These are phyloP conservation scores for Purpureocillium takamizusanense DNA, from an alignment of 2,329 filamentous ascomycete species.

Conservation along the genomic window DNA sequence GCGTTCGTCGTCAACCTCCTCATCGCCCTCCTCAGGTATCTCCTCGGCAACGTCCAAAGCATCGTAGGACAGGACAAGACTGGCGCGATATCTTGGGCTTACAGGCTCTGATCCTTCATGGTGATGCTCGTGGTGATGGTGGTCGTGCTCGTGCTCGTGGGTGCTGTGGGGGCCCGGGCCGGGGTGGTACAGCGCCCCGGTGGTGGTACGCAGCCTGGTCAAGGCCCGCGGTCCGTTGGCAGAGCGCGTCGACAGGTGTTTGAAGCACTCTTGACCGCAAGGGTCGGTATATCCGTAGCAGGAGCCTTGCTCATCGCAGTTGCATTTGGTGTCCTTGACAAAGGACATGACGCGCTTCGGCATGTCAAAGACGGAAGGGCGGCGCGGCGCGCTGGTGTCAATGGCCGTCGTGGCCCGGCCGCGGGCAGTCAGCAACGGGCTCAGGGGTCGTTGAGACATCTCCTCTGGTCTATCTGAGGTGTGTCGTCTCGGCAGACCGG, in stretches of 20 bases:
- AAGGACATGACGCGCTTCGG: slow-evolving; percentile 53
- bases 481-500: slow-evolving; percentile 16
- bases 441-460: slow-evolving; percentile 15
- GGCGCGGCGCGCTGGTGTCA: slow-evolving; percentile 24
- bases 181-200: slow-evolving; percentile 22
- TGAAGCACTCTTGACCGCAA: slow-evolving; percentile 58
- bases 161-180: slow-evolving; percentile 15
- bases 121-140: slow-evolving; percentile 15
- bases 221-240: slow-evolving; percentile 22
- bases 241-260: slow-evolving; percentile 38
- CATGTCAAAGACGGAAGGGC: slow-evolving; percentile 46
- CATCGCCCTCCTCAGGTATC: slow-evolving; percentile 11
- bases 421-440: slow-evolving; percentile 12
- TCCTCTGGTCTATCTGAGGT: slow-evolving; percentile 19
- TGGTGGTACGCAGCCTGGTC: slow-evolving; percentile 32
- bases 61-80: slow-evolving; percentile 30
- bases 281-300: slow-evolving; percentile 59
- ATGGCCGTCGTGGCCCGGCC: slow-evolving; percentile 14
- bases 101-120: slow-evolving; percentile 16
- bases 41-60: slow-evolving; percentile 18
- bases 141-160: slow-evolving; percentile 16
- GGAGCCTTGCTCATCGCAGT: slow-evolving; percentile 51
- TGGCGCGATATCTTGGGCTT: slow-evolving; percentile 25
- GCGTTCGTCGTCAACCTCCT: slow-evolving; percentile 10
- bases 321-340: slow-evolving; percentile 53